phyloP scores from a whole-genome alignment of 306 rosid genomes.

The Lotus japonicus region DNA sequence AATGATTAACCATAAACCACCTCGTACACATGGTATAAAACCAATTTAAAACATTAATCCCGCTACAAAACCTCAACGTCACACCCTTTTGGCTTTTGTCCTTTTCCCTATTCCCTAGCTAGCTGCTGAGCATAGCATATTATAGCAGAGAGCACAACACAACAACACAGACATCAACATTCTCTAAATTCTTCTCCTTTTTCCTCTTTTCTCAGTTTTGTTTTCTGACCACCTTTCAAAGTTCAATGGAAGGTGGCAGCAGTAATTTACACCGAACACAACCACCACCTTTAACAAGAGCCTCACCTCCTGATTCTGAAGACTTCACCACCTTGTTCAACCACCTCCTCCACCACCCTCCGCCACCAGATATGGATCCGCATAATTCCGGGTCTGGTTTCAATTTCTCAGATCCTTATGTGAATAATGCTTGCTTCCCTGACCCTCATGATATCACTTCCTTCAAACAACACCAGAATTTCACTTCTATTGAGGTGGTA shows the following conservation, averaged over 20 bases:
- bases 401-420: conserved; percentile 31
- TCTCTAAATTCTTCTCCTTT: neutral
- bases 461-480: conserved; percentile 26
- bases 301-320: conserved; percentile 36
- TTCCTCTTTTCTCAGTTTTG: neutral
- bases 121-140: neutral
- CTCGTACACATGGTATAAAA: neutral
- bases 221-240: neutral
- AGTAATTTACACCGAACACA: neutral
- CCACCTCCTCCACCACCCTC: conserved; percentile 35
- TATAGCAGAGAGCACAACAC: neutral
- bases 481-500: conserved; percentile 19
- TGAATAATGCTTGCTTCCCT: neutral
- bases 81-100: neutral
- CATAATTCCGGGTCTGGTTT: conserved; percentile 25
- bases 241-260: neutral
- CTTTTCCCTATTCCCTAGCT: neutral
- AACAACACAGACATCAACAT: neutral
- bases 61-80: neutral
- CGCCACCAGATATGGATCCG: conserved; percentile 13
- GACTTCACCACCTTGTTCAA: conserved; percentile 56
- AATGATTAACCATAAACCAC: neutral
- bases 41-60: conserved; percentile 27
- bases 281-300: conserved; percentile 2
- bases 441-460: conserved; percentile 21